These are phyloP conservation scores for Epithemia pelagica DNA, from an alignment of 108 stramenopile genomes.

Conservation along the genomic window DNA sequence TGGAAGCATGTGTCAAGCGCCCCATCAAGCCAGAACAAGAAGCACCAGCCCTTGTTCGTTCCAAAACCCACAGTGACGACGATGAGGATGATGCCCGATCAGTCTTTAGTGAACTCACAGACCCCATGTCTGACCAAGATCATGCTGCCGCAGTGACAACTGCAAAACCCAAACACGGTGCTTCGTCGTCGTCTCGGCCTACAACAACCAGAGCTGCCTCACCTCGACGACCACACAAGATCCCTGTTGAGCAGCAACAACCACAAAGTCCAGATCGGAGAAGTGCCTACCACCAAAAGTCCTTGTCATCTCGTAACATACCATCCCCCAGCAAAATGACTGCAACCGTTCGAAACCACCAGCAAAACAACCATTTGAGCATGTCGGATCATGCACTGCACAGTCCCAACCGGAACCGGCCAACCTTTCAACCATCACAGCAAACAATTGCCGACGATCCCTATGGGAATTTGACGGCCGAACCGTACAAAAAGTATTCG, in stretches of 20 bases:
- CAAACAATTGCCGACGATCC: neutral
- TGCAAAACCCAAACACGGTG: neutral
- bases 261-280: neutral
- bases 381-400: neutral
- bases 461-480: neutral
- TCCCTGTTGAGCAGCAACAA: neutral
- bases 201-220: neutral
- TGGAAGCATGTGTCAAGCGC: too few species aligned
- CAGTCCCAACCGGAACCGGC: neutral
- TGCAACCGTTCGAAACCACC: neutral
- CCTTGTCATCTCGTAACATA: neutral
- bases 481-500: neutral
- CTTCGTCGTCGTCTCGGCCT: too few species aligned
- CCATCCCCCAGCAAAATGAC: neutral
- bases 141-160: neutral
- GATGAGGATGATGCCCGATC: neutral
- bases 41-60: too few species aligned
- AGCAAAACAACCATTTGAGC: neutral
- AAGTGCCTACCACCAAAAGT: neutral
- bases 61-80: neutral
- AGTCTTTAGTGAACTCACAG: neutral
- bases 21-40: too few species aligned
- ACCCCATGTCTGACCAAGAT: neutral
- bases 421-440: neutral
- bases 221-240: neutral